Evolutionary conservation across 2,329 filamentous ascomycete genomes (phyloP).

Genomic region (Penicillium polonicum): DNA sequence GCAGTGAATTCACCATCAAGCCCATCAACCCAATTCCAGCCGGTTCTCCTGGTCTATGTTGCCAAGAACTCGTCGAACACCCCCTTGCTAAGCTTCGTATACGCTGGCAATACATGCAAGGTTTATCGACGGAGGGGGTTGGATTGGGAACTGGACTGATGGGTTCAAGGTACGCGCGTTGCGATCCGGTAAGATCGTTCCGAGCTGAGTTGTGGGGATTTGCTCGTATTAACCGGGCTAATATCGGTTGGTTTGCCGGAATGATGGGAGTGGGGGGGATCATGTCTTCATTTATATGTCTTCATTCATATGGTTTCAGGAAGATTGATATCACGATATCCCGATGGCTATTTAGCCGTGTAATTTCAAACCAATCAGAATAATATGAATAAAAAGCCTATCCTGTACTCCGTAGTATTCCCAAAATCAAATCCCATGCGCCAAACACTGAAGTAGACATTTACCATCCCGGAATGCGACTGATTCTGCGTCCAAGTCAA

Average conservation of each 20-base stretch:
- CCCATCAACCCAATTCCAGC: constrained; percentile 12
- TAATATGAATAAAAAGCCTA: background rate
- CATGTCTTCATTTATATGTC: too few species aligned
- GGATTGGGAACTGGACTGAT: too few species aligned
- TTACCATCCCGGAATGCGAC: constrained; percentile 1
- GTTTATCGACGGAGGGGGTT: too few species aligned
- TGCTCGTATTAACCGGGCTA: too few species aligned
- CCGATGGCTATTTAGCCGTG: background rate
- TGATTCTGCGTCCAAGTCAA: background rate
- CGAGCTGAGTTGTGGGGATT: too few species aligned
- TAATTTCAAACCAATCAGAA: background rate
- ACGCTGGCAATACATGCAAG: constrained; percentile 7
- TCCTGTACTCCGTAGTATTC: background rate
- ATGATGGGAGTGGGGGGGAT: too few species aligned
- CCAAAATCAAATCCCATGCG: background rate
- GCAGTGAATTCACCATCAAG: constrained; percentile 8
- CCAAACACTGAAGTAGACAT: constrained; percentile 8
- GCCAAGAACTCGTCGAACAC: constrained; percentile 3
- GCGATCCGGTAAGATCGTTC: too few species aligned
- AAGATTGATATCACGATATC: background rate
- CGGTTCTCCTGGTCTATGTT: constrained; percentile 6
- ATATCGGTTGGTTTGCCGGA: too few species aligned
- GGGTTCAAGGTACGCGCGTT: too few species aligned
- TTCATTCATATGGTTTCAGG: background rate
- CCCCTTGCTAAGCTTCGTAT: constrained; percentile 8